Evolutionary conservation across 192 early-diverging fungal genomes (phyloP), one percentile per base, ranked within the genome.

Genomic region (Coemansia nantahalensis): DNA sequence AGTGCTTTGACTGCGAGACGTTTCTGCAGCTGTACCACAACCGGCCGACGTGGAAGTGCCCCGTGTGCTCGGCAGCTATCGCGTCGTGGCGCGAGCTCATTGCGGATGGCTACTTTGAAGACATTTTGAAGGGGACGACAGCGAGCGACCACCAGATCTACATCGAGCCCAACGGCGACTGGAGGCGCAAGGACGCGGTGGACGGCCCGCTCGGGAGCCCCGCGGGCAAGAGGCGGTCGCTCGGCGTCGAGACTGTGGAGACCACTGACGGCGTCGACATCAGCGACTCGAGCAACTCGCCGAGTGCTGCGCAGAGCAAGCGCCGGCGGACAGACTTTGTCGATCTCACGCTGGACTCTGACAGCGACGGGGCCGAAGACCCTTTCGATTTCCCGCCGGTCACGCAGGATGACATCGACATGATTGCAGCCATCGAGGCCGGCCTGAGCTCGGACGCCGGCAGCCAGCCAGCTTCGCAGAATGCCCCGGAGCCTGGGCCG

Each of bases 1-100:
- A 93, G 60, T 93, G 91, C 61, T 93, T 90, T 68, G 91, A 93
- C 48, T 79, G 72, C 13, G 79, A 71, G 7, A 84, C 81, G 1
- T 91, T 86, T 51, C 68, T 93, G 35, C 65, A 80, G 39, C 76
- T 93, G 56, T 90, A 89, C 38, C 80, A 84, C 41, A 80, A 80
- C 38, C 74, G 77, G 2, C 80, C 82, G 0, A 80, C 79, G 7
- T 89, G 84, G 83, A 81, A 70, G 40, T 93, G 91, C 35, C 88
- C 90, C 0, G 82, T 93, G 1, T 93, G 90, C 53, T 78, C 82
- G 4, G 78, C 76, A 51, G 69, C 68, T 24, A 58, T 77, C 28
- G 46, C 58, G 40, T 62, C 67, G 1, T 77, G 65, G 65, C 48
- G 51, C 1, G 86, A 86, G 36, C 69, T 91, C 19, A 71, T 89